A percentile compares a stretch with the other conserved stretches of the same genome.
phyloP scores from a whole-genome alignment of 2,329 filamentous ascomycete genomes.

The Penicillium polonicum region DNA sequence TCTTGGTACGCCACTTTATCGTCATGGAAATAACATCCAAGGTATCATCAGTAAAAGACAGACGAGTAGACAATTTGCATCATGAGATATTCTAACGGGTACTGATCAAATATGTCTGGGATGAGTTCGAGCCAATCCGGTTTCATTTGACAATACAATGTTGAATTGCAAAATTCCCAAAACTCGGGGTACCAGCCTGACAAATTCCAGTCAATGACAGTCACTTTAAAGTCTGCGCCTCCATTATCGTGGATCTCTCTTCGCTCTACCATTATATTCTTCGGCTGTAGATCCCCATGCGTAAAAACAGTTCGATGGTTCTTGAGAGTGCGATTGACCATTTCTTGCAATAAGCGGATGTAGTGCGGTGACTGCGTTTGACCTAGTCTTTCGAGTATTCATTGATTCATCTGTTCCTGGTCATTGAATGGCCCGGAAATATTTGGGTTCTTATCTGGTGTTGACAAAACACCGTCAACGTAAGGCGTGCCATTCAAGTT shows the following conservation, averaged over 20 bases:
- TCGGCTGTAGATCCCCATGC: conserved; percentile 6
- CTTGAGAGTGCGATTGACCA: conserved; percentile 17
- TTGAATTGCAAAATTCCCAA: conserved; percentile 2
- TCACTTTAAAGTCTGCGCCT: conserved; percentile 1
- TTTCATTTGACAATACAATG: conserved; percentile 6
- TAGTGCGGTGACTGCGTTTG: conserved; percentile 16
- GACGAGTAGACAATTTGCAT: conserved; percentile 5
- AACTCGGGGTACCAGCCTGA: conserved; percentile 4
- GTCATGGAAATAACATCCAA: no score
- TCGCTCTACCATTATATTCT: neutral
- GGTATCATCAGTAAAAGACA: neutral
- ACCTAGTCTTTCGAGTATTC: conserved; percentile 9
- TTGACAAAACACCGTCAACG: conserved; percentile 18
- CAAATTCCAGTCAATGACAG: conserved; percentile 7
- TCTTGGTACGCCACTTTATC: neutral
- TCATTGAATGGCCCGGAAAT: conserved; percentile 18
- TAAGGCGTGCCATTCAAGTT: conserved; percentile 17
- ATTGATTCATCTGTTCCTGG: conserved; percentile 17
- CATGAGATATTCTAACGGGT: neutral
- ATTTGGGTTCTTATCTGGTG: conserved; percentile 5
- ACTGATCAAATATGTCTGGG: neutral
- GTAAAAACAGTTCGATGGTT: conserved; percentile 1
- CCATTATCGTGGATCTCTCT: neutral
- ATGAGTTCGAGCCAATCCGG: neutral
- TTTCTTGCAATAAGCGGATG: conserved; percentile 12